These are phyloP conservation scores for Micractinium sp. DNA, from an alignment of 139 green algal species.

Conservation along the genomic window DNA sequence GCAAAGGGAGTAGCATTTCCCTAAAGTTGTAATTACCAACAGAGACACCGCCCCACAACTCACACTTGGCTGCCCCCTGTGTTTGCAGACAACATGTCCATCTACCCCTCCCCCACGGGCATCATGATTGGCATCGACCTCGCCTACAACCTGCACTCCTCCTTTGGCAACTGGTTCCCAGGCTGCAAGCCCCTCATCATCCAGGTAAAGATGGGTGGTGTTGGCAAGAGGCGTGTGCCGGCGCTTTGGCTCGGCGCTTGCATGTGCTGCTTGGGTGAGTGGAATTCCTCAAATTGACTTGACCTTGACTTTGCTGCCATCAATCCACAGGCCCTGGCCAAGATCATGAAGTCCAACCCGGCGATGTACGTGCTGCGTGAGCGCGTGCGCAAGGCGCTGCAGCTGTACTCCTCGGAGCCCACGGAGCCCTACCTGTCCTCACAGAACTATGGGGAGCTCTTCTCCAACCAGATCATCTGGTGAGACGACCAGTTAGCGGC, in stretches of 20 bases:
- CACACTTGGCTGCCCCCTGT: too few species aligned
- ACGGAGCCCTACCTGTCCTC: slow-evolving; percentile 98
- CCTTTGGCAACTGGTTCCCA: slow-evolving; percentile 99
- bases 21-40: too few species aligned
- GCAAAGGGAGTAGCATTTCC: too few species aligned
- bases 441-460: slow-evolving; percentile 99
- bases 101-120: slow-evolving; percentile 88
- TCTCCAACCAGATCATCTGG: slow-evolving; percentile 99
- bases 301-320: not conserved
- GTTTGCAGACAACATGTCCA: slow-evolving; percentile 88
- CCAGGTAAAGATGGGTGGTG: too few species aligned
- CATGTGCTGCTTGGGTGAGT: not conserved
- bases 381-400: slow-evolving; percentile 97
- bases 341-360: slow-evolving; percentile 99
- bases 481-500: not conserved
- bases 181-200: slow-evolving; percentile 95
- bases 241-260: too few species aligned
- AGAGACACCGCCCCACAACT: too few species aligned
- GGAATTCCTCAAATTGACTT: not conserved
- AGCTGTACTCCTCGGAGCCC: slow-evolving; percentile 98
- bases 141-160: slow-evolving; percentile 98
- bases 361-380: slow-evolving; percentile 99
- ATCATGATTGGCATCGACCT: slow-evolving; percentile 98
- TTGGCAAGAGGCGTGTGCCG: too few species aligned
- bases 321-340: slow-evolving; percentile 81